A percentile compares a stretch with the other conserved stretches of the same genome.
Conservation (phyloP, 2,329 filamentous ascomycete genomes). For the Beauveria bassiana region DNA sequence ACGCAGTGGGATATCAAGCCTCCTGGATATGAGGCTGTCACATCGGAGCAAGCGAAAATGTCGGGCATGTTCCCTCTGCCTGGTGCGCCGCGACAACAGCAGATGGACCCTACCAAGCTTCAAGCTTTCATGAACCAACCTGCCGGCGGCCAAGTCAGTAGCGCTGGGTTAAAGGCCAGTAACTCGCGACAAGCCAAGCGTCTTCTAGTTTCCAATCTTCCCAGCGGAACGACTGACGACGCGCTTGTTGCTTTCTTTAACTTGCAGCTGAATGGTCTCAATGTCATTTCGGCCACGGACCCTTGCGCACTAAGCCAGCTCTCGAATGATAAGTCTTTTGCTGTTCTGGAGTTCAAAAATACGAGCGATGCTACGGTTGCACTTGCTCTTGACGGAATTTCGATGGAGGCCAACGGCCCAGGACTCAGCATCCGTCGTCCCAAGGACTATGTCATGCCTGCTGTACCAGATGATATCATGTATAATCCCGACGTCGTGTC, state of each 20-base stretch:
- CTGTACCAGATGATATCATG: slow-evolving; percentile 62
- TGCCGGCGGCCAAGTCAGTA: slow-evolving; percentile 55
- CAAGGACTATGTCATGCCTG: slow-evolving; percentile 94
- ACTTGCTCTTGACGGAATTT: slow-evolving; percentile 79
- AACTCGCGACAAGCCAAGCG: slow-evolving; percentile 94
- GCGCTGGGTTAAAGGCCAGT: slow-evolving; percentile 77
- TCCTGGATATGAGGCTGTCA: slow-evolving; percentile 95
- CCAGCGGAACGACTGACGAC: slow-evolving; percentile 66
- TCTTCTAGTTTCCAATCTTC: slow-evolving; percentile 79
- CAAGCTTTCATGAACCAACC: slow-evolving; percentile 95
- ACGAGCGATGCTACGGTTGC: slow-evolving; percentile 85
- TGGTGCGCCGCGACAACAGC: slow-evolving; percentile 86
- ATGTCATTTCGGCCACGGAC: slow-evolving; percentile 75
- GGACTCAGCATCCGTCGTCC: slow-evolving; percentile 74
- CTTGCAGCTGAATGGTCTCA: slow-evolving; percentile 90
- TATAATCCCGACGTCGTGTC: slow-evolving; percentile 73
- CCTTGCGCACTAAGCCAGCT: slow-evolving; percentile 81
- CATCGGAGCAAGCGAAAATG: slow-evolving; percentile 94
- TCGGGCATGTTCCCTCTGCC: slow-evolving; percentile 99
- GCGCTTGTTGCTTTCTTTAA: slow-evolving; percentile 82
- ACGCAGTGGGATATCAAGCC: slow-evolving; percentile 99
- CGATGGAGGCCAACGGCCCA: slow-evolving; percentile 66
- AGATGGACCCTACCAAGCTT: slow-evolving; percentile 88
- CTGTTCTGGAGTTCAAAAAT: slow-evolving; percentile 83
- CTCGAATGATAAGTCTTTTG: slow-evolving; percentile 70